Percentiles rank a stretch among this genome's conserved stretches.
These are phyloP conservation scores for Teratosphaeria destructans DNA, from an alignment of 2,329 filamentous ascomycete genomes.

Conservation along the genomic window DNA sequence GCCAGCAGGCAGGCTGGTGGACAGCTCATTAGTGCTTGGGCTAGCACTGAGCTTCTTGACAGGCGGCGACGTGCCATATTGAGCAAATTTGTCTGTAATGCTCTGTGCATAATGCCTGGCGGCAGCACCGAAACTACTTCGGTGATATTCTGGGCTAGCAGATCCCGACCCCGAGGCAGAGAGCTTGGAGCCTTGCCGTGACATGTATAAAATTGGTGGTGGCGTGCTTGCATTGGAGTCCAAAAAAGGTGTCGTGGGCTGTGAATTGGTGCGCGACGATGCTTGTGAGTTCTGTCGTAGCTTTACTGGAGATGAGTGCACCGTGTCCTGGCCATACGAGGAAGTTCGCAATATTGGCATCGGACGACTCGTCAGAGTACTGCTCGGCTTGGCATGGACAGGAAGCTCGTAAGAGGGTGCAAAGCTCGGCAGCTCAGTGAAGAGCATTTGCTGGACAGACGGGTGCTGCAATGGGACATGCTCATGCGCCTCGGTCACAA, in stretches of 20 bases:
- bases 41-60: conserved; percentile 15
- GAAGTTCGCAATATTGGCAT: conserved; percentile 2
- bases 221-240: conserved; percentile 21
- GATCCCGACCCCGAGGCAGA: conserved; percentile 19
- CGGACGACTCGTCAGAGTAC: not conserved
- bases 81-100: conserved; percentile 22
- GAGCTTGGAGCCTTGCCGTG: conserved; percentile 13
- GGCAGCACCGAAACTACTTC: conserved; percentile 24
- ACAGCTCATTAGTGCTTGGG: conserved; percentile 18
- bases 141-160: conserved; percentile 22
- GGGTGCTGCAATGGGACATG: not conserved
- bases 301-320: conserved; percentile 7
- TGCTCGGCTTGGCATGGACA: not conserved
- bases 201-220: conserved; percentile 14
- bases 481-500: conserved; percentile 40
- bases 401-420: not conserved
- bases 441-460: not conserved
- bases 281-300: conserved; percentile 8
- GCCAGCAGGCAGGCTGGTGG: conserved; percentile 19
- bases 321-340: not conserved
- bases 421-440: conserved; percentile 1
- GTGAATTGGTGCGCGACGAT: conserved; percentile 18
- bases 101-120: conserved; percentile 25
- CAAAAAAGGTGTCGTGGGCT: conserved; percentile 20
- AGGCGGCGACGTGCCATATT: conserved; percentile 24